Evolutionary conservation across 148 eudicot genomes (phyloP).

Genomic region (Rhododendron henanense): DNA sequence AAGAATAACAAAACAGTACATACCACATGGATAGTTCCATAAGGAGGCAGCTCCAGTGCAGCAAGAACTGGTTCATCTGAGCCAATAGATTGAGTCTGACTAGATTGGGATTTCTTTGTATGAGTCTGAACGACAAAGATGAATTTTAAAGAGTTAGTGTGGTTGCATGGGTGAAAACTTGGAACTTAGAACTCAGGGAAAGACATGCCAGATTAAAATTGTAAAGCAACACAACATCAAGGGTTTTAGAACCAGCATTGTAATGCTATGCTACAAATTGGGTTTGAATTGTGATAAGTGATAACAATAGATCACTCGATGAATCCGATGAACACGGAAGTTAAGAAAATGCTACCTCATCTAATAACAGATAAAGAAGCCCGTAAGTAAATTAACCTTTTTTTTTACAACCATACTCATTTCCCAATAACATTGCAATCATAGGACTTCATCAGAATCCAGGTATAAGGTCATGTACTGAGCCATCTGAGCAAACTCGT

Average conservation of each 20-base stretch:
- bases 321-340: background rate
- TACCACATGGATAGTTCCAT: slow-evolving; percentile 80
- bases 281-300: background rate
- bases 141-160: background rate
- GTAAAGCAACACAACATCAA: background rate
- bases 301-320: background rate
- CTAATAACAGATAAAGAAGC: background rate
- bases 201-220: background rate
- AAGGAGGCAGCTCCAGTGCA: slow-evolving; percentile 69
- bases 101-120: slow-evolving; percentile 52
- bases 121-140: slow-evolving; percentile 61
- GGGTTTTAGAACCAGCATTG: background rate
- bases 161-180: background rate
- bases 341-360: background rate
- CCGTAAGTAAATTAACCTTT: background rate
- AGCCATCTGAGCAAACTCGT: background rate
- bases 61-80: slow-evolving; percentile 41
- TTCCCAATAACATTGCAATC: background rate
- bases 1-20: slow-evolving; percentile 21
- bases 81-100: slow-evolving; percentile 20
- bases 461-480: background rate
- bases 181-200: background rate
- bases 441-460: background rate
- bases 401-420: background rate
- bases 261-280: background rate